phyloP scores from a whole-genome alignment of 2,329 filamentous ascomycete genomes.

The Aspergillus quadrilineatus region DNA sequence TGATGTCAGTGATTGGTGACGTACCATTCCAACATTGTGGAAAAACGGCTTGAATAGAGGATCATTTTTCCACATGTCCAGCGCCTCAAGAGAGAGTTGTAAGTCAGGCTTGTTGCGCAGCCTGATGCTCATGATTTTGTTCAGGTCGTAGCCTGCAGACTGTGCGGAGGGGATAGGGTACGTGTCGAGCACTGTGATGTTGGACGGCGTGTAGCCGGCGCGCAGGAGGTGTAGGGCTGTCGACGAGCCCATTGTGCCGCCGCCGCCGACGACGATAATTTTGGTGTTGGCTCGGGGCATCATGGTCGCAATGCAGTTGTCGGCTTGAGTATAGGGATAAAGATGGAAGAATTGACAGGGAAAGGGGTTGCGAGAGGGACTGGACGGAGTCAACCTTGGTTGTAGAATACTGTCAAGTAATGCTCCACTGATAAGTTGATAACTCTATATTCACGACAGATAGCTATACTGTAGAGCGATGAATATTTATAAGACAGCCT shows the following conservation, averaged over 20 bases:
- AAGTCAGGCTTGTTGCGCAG: constrained; percentile 35
- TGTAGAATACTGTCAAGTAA: neutral
- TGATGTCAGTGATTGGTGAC: constrained; percentile 3
- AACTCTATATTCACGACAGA: neutral
- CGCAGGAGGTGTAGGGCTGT: constrained; percentile 49
- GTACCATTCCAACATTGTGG: constrained; percentile 46
- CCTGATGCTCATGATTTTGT: constrained; percentile 42
- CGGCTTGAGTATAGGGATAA: constrained; percentile 16
- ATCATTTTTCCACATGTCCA: constrained; percentile 47
- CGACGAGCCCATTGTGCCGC: constrained; percentile 48
- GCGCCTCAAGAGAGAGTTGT: constrained; percentile 24
- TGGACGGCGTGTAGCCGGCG: constrained; percentile 41
- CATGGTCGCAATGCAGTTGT: neutral
- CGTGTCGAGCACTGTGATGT: constrained; percentile 50
- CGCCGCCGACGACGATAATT: constrained; percentile 50
- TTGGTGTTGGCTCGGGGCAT: constrained; percentile 1
- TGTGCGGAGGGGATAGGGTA: constrained; percentile 50
- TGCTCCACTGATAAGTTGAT: neutral
- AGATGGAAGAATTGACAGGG: neutral
- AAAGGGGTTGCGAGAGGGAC: neutral
- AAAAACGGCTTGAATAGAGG: constrained; percentile 47
- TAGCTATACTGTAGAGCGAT: neutral
- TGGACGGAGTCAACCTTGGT: neutral
- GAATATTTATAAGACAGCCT: neutral
- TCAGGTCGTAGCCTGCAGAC: constrained; percentile 50